Conservation (phyloP, 805 yeast genomes). For the Candida nanaspora region DNA sequence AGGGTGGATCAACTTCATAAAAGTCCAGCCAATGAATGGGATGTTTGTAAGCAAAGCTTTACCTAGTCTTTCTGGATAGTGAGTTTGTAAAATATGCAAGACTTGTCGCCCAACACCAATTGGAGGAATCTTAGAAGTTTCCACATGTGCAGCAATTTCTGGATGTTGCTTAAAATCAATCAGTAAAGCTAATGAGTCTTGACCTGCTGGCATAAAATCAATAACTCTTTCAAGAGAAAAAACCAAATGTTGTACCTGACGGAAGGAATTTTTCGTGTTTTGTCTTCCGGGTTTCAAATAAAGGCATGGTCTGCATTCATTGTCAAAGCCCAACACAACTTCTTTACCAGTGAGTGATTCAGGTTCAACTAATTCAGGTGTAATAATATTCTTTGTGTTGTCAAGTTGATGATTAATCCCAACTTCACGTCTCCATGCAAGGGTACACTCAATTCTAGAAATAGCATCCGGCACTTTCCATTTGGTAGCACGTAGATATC, state of each 20-base stretch:
- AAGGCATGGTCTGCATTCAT: conserved; percentile 84
- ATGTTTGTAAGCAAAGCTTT: conserved; percentile 86
- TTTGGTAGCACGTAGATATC: conserved; percentile 90
- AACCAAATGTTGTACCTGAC: conserved; percentile 95
- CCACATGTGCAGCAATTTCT: conserved; percentile 39
- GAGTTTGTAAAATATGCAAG: conserved; percentile 87
- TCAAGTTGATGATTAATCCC: conserved; percentile 51
- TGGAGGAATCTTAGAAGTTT: conserved; percentile 76
- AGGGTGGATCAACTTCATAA: conserved; percentile 85
- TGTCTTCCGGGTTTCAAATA: conserved; percentile 93
- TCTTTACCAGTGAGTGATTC: conserved; percentile 93
- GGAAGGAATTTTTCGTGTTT: conserved; percentile 81
- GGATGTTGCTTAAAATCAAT: conserved; percentile 89
- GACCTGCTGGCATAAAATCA: conserved; percentile 94
- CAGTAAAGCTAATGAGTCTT: conserved; percentile 83
- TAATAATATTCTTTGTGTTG: conserved; percentile 40
- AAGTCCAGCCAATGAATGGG: conserved; percentile 92
- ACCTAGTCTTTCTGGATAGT: conserved; percentile 95
- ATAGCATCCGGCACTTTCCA: conserved; percentile 74
- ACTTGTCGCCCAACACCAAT: conserved; percentile 86
- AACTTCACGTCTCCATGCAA: conserved; percentile 92
- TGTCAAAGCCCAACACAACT: conserved; percentile 85
- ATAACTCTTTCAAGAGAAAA: conserved; percentile 88
- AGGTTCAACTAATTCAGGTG: conserved; percentile 43
- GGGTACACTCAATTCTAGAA: conserved; percentile 63